Evolutionary conservation across 176 grass and related monocot species (phyloP).

Genomic region (Cenchrus fungigraminus): DNA sequence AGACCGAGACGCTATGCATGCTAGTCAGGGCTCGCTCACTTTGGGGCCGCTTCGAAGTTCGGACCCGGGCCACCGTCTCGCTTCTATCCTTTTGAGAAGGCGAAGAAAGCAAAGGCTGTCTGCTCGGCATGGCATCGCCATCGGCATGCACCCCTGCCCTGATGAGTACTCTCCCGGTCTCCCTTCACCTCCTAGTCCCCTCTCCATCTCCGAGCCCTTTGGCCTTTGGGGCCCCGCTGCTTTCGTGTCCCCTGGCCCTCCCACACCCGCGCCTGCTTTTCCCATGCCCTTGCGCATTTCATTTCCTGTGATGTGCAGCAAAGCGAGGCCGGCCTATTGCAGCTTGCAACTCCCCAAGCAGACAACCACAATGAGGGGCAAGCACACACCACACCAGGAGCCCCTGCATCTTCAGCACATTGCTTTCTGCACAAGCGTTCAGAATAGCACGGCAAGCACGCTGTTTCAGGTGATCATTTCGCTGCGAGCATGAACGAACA

Average conservation of each 20-base stretch:
- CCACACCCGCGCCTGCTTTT: conserved; percentile 41
- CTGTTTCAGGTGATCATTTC: conserved; percentile 45
- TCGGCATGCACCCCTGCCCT: conserved; percentile 12
- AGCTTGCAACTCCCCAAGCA: not conserved
- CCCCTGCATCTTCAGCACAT: conserved; percentile 9
- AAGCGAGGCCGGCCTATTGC: conserved; percentile 27
- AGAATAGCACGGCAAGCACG: conserved; percentile 1
- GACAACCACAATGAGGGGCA: not conserved
- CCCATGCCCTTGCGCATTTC: not conserved
- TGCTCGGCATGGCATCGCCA: conserved; percentile 5
- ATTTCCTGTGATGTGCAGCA: not conserved
- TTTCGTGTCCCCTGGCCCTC: conserved; percentile 45
- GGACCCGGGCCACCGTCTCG: conserved; percentile 28
- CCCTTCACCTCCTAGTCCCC: too few relatives aligned
- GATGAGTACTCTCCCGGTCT: not conserved
- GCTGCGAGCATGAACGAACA: conserved; percentile 35
- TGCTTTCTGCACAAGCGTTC: conserved; percentile 57
- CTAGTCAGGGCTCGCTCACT: not conserved
- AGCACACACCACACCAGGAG: not conserved
- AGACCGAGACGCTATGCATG: conserved; percentile 17
- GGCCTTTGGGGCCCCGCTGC: conserved; percentile 28
- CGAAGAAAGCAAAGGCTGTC: not conserved
- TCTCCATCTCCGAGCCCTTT: not conserved
- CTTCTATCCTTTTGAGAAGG: conserved; percentile 57
- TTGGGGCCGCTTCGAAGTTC: conserved; percentile 26